These are phyloP conservation scores for Salicornia ramosissima DNA, from an alignment of 148 eudicot genomes.

Conservation along the genomic window DNA sequence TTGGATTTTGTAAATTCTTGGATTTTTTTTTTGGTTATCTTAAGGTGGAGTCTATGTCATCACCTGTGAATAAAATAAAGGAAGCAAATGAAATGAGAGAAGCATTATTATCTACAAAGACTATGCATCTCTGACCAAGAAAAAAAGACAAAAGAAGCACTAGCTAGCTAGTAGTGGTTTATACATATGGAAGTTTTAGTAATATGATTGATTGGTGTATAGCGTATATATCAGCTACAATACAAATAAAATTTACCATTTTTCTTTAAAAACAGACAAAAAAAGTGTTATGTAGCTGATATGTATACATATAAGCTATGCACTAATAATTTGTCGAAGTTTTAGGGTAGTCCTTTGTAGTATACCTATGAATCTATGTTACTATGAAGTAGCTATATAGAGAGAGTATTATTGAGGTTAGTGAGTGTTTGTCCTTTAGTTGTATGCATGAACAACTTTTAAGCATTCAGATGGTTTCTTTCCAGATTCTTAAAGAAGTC, in stretches of 20 bases:
- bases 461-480: slow-evolving; percentile 23
- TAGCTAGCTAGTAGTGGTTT: neutral
- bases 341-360: slow-evolving; percentile 9
- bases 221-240: no score
- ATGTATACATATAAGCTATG: no score
- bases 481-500: slow-evolving; percentile 32
- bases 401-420: neutral
- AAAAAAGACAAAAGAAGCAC: no score
- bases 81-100: neutral
- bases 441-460: slow-evolving; percentile 21
- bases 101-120: slow-evolving; percentile 15
- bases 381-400: slow-evolving; percentile 13
- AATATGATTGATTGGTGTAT: no score
- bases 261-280: no score
- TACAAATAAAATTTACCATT: no score
- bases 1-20: slow-evolving; percentile 33
- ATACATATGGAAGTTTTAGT: slow-evolving; percentile 17
- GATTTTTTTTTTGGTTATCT: slow-evolving; percentile 6
- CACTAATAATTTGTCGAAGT: no score
- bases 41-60: slow-evolving; percentile 21
- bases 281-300: no score
- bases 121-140: slow-evolving; percentile 7
- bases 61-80: slow-evolving; percentile 27
- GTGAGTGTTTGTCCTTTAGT: slow-evolving; percentile 7
- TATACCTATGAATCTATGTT: no score